Conservation (phyloP, 2,329 filamentous ascomycete genomes). For the Cytospora piceae region DNA sequence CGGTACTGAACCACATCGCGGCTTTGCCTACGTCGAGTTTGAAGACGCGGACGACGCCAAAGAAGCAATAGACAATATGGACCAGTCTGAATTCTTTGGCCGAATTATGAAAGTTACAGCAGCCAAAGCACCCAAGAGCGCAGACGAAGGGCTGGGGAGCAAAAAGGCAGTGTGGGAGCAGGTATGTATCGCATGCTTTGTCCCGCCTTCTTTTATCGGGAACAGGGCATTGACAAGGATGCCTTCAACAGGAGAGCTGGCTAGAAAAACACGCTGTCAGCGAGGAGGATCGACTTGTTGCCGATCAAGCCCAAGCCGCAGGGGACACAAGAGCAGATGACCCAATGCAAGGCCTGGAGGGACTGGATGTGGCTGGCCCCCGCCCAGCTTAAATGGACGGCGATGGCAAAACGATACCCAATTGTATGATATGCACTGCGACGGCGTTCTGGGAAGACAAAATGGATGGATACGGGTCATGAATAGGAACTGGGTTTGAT, state of each 20-base stretch:
- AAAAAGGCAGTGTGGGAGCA: constrained; percentile 97
- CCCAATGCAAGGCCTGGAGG: constrained; percentile 95
- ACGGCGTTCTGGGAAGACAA: constrained; percentile 46
- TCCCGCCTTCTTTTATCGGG: background rate
- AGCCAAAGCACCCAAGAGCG: constrained; percentile 89
- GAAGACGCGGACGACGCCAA: constrained; percentile 83
- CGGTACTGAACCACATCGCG: constrained; percentile 78
- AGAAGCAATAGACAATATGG: constrained; percentile 99
- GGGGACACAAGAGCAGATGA: constrained; percentile 67
- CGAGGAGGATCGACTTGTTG: constrained; percentile 73
- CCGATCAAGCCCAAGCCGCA: constrained; percentile 53
- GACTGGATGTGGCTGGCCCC: constrained; percentile 90
- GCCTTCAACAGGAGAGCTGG: constrained; percentile 77
- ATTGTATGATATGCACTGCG: constrained; percentile 45
- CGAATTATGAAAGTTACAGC: constrained; percentile 88
- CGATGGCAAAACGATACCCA: constrained; percentile 29
- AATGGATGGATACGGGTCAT: constrained; percentile 28
- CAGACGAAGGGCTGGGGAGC: constrained; percentile 84
- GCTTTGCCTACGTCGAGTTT: constrained; percentile 96
- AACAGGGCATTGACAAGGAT: constrained; percentile 27
- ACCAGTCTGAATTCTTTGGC: constrained; percentile 93
- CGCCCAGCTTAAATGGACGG: constrained; percentile 63
- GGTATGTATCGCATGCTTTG: constrained; percentile 56
- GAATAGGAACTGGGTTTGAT: constrained; percentile 26
- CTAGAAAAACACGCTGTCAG: constrained; percentile 83